phyloP scores from a whole-genome alignment of 306 rosid genomes.

The Luffa aegyptiaca region DNA sequence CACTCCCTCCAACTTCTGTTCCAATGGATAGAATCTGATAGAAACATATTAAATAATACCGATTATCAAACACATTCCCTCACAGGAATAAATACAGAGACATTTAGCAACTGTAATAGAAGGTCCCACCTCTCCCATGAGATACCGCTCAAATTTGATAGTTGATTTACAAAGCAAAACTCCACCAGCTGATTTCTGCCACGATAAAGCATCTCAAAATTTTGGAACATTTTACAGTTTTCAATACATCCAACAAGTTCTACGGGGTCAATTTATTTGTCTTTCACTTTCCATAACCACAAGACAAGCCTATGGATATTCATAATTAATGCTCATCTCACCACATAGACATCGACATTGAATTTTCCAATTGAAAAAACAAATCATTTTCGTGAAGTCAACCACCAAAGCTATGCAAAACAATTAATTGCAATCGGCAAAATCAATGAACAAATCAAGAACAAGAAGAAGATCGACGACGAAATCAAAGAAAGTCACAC shows the following conservation, averaged over 20 bases:
- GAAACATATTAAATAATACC: not conserved
- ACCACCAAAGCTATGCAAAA: not conserved
- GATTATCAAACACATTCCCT: not conserved
- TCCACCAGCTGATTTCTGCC: constrained; percentile 81
- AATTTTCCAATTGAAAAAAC: not conserved
- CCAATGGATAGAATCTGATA: constrained; percentile 73
- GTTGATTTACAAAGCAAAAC: constrained; percentile 75
- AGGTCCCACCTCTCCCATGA: constrained; percentile 65
- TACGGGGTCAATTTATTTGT: not conserved
- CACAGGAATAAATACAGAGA: not conserved
- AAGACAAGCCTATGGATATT: not conserved
- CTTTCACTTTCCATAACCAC: not conserved
- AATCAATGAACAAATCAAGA: not conserved
- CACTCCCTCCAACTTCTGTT: constrained; percentile 49
- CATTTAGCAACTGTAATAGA: not conserved
- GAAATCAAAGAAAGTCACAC: not conserved
- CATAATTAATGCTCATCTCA: not conserved
- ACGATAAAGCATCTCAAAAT: not conserved
- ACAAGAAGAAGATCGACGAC: not conserved
- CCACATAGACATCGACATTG: not conserved
- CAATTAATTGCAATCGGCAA: not conserved
- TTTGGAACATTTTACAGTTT: not conserved
- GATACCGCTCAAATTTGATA: constrained; percentile 82
- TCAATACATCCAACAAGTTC: not conserved
- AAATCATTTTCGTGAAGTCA: not conserved